phyloP scores from a whole-genome alignment of 768 basidiomycete species.

The Lactarius indigo region DNA sequence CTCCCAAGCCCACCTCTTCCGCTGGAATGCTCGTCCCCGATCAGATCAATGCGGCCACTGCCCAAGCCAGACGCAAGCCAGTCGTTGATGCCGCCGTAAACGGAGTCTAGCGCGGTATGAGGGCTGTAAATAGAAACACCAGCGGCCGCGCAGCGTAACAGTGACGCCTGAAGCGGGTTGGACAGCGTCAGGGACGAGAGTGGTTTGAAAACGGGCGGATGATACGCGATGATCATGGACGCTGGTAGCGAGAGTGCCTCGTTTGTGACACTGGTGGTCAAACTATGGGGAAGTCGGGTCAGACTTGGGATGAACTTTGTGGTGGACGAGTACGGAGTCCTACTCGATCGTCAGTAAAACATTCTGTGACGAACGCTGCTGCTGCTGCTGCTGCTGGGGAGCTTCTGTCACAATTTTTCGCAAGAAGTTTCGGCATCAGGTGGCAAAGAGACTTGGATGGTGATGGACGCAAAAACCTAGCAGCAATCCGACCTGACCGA shows the following conservation, averaged over 20 bases:
- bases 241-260: slow-evolving; percentile 63
- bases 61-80: slow-evolving; percentile 60
- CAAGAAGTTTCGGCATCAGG: background rate
- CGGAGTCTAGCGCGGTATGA: slow-evolving; percentile 85
- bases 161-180: slow-evolving; percentile 73
- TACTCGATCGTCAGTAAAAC: slow-evolving; percentile 46
- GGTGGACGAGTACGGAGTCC: slow-evolving; percentile 12
- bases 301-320: background rate
- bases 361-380: slow-evolving; percentile 29
- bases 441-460: background rate
- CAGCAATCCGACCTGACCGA: slow-evolving; percentile 32
- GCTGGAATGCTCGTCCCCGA: slow-evolving; percentile 34
- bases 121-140: slow-evolving; percentile 87
- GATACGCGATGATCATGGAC: slow-evolving; percentile 75
- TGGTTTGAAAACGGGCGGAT: slow-evolving; percentile 78
- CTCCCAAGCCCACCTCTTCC: slow-evolving; percentile 33
- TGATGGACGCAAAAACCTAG: slow-evolving; percentile 29
- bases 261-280: slow-evolving; percentile 65
- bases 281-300: slow-evolving; percentile 40
- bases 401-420: slow-evolving; percentile 32
- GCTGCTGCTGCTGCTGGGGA: slow-evolving; percentile 33
- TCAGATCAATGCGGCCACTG: slow-evolving; percentile 35
- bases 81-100: slow-evolving; percentile 84
- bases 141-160: slow-evolving; percentile 74
- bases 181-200: slow-evolving; percentile 72